Base-by-base conservation (phyloP, 805 yeast species). In the Starmerella etchellsii region DNA sequence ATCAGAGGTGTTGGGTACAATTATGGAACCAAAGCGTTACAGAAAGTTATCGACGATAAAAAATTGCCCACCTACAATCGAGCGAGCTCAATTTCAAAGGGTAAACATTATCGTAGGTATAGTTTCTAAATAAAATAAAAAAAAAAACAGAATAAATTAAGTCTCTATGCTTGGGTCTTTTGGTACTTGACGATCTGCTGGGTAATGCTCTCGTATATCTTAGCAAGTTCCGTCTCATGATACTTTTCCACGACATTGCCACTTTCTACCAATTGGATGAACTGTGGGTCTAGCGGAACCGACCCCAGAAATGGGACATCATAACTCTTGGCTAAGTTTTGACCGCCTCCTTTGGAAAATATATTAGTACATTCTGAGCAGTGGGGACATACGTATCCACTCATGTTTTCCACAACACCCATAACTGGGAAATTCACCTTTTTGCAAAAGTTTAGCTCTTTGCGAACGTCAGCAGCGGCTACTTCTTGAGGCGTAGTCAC, bases 401-500 rank as follows among this genome's bases (percentile, higher is more conserved):
- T 76, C 98, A 91, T 88, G 55, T 91, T 91, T 58, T 91, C 99
- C 9, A 91, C 73, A 3, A 91, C 72, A 0, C 99, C 99, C 41
- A 91, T 57, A 1, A 88, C 71, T 21, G 70, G 67, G 52, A 91
- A 75, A 41, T 76, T 76, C 27, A 88, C 96, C 58, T 88, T 88
- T 31, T 67, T 68, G 61, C 98, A 91, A 56, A 88, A 91, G 54
- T 82, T 84, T 39, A 91, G 76, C 64, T 91, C 98, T 56, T 91
- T 91, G 40, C 80, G 74, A 6, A 91, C 99, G 61, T 91, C 99
- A 10, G 91, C 87, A 3, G 91, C 76, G 4, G 96, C 85, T 5
- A 91, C 88, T 48, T 74, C 73, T 55, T 91, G 99, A 1, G 99
- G 98, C 0, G 98, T 91, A 0, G 98, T 91, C 6, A 91, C 99